A percentile compares a stretch with the other conserved stretches of the same genome.
These are phyloP conservation scores for Tylopilus plumbeoviolaceoides DNA, from an alignment of 768 basidiomycete genomes.

Conservation along the genomic window DNA sequence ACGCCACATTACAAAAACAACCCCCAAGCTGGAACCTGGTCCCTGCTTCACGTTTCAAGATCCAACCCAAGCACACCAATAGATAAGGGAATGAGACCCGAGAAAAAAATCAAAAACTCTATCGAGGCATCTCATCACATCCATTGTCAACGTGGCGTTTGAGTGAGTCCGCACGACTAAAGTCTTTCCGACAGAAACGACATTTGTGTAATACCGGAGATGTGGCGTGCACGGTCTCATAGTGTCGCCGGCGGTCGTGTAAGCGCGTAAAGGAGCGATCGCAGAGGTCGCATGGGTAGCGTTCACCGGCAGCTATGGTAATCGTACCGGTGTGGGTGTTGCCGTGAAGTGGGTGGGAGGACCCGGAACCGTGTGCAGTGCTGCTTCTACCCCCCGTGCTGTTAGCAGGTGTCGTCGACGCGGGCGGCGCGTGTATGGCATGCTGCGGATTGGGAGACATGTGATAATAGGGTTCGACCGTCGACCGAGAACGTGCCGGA, in stretches of 20 bases:
- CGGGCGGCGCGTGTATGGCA: slow-evolving; percentile 12
- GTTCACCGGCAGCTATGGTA: slow-evolving; percentile 41
- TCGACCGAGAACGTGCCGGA: slow-evolving; percentile 26
- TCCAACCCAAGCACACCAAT: slow-evolving; percentile 10
- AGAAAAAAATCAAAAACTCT: slow-evolving; percentile 11
- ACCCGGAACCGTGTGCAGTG: slow-evolving; percentile 4
- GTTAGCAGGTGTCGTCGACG: slow-evolving; percentile 14
- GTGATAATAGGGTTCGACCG: slow-evolving; percentile 38
- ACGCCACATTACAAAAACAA: slow-evolving; percentile 13
- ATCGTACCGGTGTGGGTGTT: slow-evolving; percentile 14
- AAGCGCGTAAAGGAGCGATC: slow-evolving; percentile 76
- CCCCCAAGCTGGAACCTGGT: slow-evolving; percentile 8
- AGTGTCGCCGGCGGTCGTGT: slow-evolving; percentile 79
- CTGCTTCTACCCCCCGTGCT: slow-evolving; percentile 12
- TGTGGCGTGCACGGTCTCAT: slow-evolving; percentile 69
- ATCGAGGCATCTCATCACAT: slow-evolving; percentile 59
- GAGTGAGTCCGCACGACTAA: slow-evolving; percentile 74
- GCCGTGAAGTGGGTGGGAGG: slow-evolving; percentile 3
- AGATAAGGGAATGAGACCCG: neutral
- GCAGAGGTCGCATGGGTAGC: slow-evolving; percentile 70
- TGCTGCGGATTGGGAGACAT: slow-evolving; percentile 38
- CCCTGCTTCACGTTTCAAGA: slow-evolving; percentile 14
- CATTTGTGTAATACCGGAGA: slow-evolving; percentile 66
- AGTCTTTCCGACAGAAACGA: slow-evolving; percentile 70
- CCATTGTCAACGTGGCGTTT: slow-evolving; percentile 83